phyloP scores from a whole-genome alignment of 2,329 filamentous ascomycete species.

The Talaromyces sp. region DNA sequence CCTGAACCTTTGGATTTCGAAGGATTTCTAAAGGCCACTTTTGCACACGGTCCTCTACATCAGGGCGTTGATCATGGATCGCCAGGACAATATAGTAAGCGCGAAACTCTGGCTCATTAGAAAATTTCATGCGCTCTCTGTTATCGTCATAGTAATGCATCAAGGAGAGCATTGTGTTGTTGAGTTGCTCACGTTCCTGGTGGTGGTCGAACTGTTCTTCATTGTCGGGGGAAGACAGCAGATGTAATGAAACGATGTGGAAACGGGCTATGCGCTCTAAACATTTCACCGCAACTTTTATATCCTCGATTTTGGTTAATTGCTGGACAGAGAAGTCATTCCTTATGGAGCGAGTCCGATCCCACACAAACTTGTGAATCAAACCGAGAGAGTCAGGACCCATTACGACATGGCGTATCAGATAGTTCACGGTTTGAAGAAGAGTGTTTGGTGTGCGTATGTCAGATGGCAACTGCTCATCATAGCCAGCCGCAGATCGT shows the following conservation, averaged over 20 bases:
- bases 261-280: slow-evolving; percentile 62
- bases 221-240: slow-evolving; percentile 51
- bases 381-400: slow-evolving; percentile 48
- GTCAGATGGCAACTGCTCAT: slow-evolving; percentile 61
- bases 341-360: slow-evolving; percentile 60
- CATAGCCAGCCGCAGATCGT: slow-evolving; percentile 59
- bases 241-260: slow-evolving; percentile 59
- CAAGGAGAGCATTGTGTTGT: slow-evolving; percentile 59
- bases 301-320: slow-evolving; percentile 53
- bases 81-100: slow-evolving; percentile 60
- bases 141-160: slow-evolving; percentile 60
- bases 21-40: slow-evolving; percentile 51
- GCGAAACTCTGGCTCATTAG: slow-evolving; percentile 61
- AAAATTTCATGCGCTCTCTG: slow-evolving; percentile 47
- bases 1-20: slow-evolving; percentile 51
- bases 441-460: slow-evolving; percentile 55
- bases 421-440: slow-evolving; percentile 47
- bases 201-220: slow-evolving; percentile 54
- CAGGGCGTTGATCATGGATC: slow-evolving; percentile 50
- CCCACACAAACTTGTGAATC: slow-evolving; percentile 64
- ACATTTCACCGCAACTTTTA: slow-evolving; percentile 56
- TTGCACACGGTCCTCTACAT: slow-evolving; percentile 57
- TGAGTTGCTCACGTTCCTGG: slow-evolving; percentile 62
- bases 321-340: slow-evolving; percentile 64
- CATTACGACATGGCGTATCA: slow-evolving; percentile 50